phyloP scores from a whole-genome alignment of 208 protist species.

The Acanthamoeba quina region DNA sequence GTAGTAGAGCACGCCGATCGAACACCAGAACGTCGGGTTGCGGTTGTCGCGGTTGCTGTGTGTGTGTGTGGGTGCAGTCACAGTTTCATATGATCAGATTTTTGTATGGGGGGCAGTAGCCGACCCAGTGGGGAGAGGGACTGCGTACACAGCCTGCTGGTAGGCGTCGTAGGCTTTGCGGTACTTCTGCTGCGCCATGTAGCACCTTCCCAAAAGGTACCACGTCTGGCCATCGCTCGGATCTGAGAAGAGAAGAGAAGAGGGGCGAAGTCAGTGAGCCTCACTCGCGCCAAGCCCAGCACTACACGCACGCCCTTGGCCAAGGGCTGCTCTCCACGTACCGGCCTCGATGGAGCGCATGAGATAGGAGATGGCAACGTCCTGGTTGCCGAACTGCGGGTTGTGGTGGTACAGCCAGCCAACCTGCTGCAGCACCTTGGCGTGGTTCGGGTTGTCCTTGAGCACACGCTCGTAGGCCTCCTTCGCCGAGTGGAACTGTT shows the following conservation, averaged over 20 bases:
- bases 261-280: slow-evolving; percentile 3
- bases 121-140: too few species aligned
- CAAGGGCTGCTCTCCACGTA: neutral
- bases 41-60: slow-evolving; percentile 83
- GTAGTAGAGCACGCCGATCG: slow-evolving; percentile 90
- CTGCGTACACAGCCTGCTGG: slow-evolving; percentile 87
- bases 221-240: slow-evolving; percentile 87
- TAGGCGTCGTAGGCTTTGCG: slow-evolving; percentile 89
- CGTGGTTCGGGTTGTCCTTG: slow-evolving; percentile 84
- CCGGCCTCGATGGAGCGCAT: slow-evolving; percentile 80
- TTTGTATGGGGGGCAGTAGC: neutral
- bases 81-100: neutral
- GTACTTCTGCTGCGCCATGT: slow-evolving; percentile 88
- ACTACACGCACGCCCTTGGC: too few species aligned
- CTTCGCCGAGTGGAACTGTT: slow-evolving; percentile 82
- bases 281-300: neutral
- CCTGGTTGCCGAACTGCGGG: slow-evolving; percentile 80
- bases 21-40: slow-evolving; percentile 91
- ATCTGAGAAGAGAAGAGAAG: slow-evolving; percentile 67
- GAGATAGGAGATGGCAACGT: slow-evolving; percentile 83
- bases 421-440: slow-evolving; percentile 88
- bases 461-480: slow-evolving; percentile 88
- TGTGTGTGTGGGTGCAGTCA: neutral
- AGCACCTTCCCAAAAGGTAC: slow-evolving; percentile 90
- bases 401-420: slow-evolving; percentile 88